phyloP scores from a whole-genome alignment of 2,329 filamentous ascomycete genomes.

The Pleomassaria siparia region DNA sequence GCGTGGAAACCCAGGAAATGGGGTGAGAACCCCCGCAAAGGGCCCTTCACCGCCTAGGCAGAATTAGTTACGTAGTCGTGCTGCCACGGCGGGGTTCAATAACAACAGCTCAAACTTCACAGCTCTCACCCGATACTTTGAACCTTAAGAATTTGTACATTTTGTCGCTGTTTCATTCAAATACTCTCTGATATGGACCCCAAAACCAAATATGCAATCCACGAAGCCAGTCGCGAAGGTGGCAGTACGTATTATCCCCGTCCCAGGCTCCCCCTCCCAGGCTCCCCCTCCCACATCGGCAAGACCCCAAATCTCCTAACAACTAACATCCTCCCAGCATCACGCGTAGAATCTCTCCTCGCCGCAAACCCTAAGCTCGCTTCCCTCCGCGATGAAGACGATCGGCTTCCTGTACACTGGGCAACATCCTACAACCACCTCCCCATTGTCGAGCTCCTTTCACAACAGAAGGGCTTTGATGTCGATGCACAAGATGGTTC shows the following conservation, averaged over 20 bases:
- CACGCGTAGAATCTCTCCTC: constrained; percentile 72
- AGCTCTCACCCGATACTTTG: background rate
- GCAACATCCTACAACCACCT: constrained; percentile 80
- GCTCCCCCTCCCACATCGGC: constrained; percentile 45
- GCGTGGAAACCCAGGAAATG: too few species aligned
- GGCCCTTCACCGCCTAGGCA: constrained; percentile 1
- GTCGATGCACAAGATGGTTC: constrained; percentile 78
- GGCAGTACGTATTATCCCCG: constrained; percentile 75
- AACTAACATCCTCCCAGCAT: constrained; percentile 51
- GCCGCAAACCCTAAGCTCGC: constrained; percentile 79
- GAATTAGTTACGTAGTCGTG: constrained; percentile 1
- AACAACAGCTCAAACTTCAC: background rate
- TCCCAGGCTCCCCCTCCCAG: too few species aligned
- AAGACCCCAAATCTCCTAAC: constrained; percentile 51
- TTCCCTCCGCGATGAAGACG: constrained; percentile 75
- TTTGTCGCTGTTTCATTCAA: background rate
- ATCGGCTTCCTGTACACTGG: constrained; percentile 92
- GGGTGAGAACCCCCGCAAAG: too few species aligned
- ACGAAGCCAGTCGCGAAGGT: constrained; percentile 83
- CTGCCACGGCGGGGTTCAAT: constrained; percentile 4
- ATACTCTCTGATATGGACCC: constrained; percentile 16
- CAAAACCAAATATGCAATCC: constrained; percentile 73
- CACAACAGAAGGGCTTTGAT: constrained; percentile 74
- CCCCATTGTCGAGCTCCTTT: constrained; percentile 72
- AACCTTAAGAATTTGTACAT: background rate